Evolutionary conservation across 164 flowering plant genomes (phyloP), one percentile per base, ranked within the genome.

Genomic region (Litsea cubeba): DNA sequence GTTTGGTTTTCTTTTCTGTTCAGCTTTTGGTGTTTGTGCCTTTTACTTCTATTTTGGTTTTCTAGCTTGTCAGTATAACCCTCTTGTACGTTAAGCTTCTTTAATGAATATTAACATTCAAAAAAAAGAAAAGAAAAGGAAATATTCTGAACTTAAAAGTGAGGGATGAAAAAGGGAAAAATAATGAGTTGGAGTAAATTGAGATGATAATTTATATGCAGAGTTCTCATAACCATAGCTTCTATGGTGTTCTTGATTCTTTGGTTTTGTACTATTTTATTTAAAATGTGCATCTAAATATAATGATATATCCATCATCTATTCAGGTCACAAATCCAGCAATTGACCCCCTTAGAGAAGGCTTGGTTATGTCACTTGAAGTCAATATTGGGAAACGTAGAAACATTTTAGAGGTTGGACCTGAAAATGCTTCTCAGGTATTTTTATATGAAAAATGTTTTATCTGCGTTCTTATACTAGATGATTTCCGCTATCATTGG

Each of bases 321-420:
- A 15, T 71, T 66, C 77, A 96, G 99, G 99, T 96, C 63, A 96
- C 99, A 76, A 96, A 96, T 84, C 99, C 99, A 70, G 98, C 99
- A 17, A 96, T 96, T 79, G 99, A 96, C 71, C 99, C 99, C 63
- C 94, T 96, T 17, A 83, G 99, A 84, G 99, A 96, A 88, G 99
- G 99, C 64, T 81, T 96, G 58, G 99, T 96, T 68, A 96, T 96
- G 99, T 96, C 99, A 75, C 98, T 96, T 81, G 99, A 96, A 82
- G 93, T 94, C 70, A 94, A 87, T 81, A 83, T 96, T 78, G 99
- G 99, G 62, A 94, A 94, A 84, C 88, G 99, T 70, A 83, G 94
- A 72, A 96, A 96, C 81, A 90, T 96, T 74, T 82, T 95, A 82
- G 98, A 91, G 79, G 86, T 86, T 85, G 99, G 99, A 76, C 98